Evolutionary conservation across 2,329 filamentous ascomycete genomes (phyloP).

Genomic region (Ophiostoma piceae): DNA sequence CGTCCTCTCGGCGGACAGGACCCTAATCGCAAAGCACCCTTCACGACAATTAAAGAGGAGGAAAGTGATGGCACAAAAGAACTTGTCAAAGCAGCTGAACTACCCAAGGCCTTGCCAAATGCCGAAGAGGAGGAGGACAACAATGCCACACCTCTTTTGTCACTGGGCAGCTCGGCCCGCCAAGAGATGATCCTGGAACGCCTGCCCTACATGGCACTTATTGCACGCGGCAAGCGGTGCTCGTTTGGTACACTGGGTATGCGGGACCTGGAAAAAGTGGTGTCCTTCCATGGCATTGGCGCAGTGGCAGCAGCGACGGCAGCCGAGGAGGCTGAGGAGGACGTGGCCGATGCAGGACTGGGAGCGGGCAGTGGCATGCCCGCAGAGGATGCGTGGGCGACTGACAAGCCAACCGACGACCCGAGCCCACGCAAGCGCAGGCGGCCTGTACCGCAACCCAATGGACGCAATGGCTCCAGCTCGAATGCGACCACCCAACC

Average conservation of each 20-base stretch:
- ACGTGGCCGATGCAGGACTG: conserved; percentile 24
- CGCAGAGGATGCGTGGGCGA: conserved; percentile 53
- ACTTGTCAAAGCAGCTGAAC: background rate
- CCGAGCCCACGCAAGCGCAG: conserved; percentile 45
- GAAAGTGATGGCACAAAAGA: conserved; percentile 16
- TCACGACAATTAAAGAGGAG: conserved; percentile 12
- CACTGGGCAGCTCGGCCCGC: conserved; percentile 60
- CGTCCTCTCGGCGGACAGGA: background rate
- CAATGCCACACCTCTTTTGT: conserved; percentile 36
- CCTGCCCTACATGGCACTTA: conserved; percentile 75
- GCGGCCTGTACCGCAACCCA: background rate
- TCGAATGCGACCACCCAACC: conserved; percentile 21
- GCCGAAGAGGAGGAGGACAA: background rate
- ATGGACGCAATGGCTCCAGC: background rate
- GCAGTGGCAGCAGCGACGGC: conserved; percentile 41
- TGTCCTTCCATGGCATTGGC: conserved; percentile 57
- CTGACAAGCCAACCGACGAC: conserved; percentile 55
- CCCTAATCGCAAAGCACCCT: background rate
- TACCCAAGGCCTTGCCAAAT: background rate
- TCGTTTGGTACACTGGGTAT: conserved; percentile 37
- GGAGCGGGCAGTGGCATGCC: conserved; percentile 17
- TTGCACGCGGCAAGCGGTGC: conserved; percentile 46
- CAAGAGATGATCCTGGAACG: conserved; percentile 76
- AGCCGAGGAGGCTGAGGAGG: conserved; percentile 42
- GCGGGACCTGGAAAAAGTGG: conserved; percentile 62